Evolutionary conservation across 1,139 yeast genomes (phyloP).

Genomic region (Candida sp.): DNA sequence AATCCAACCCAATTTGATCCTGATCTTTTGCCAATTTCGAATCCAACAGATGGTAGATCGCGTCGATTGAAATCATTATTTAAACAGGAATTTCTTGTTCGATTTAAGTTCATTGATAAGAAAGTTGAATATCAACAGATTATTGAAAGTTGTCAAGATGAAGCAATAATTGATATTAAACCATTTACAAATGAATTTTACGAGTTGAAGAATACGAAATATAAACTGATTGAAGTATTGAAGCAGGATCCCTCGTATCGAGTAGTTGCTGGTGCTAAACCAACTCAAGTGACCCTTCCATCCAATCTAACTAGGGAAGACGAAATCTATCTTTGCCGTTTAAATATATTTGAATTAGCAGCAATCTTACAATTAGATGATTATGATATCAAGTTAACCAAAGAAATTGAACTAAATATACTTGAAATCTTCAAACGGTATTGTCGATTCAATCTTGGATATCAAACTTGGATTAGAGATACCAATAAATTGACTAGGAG

Average conservation of each 20-base stretch:
- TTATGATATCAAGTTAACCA: constrained; percentile 21
- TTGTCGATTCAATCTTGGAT: constrained; percentile 68
- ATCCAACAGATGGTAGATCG: not conserved
- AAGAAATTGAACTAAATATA: constrained; percentile 50
- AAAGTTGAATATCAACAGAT: not conserved
- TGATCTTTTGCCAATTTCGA: not conserved
- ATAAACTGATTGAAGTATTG: constrained; percentile 8
- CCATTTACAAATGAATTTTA: constrained; percentile 11
- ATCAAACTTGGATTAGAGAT: constrained; percentile 79
- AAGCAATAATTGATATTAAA: not conserved
- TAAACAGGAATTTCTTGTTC: not conserved
- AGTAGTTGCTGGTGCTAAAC: not conserved
- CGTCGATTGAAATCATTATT: not conserved
- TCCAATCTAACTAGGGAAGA: constrained; percentile 6
- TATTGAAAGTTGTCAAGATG: not conserved
- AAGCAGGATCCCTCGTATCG: constrained; percentile 2
- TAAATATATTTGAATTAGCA: constrained; percentile 24
- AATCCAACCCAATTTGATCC: not conserved
- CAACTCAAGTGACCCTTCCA: constrained; percentile 4
- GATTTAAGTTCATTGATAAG: not conserved
- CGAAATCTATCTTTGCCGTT: constrained; percentile 1
- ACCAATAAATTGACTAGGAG: constrained; percentile 53
- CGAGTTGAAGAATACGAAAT: constrained; percentile 6
- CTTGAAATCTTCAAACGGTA: constrained; percentile 53
- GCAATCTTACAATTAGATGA: constrained; percentile 20